These are phyloP conservation scores for Colletotrichum sojae DNA, from an alignment of 2,329 filamentous ascomycete genomes.

Conservation along the genomic window DNA sequence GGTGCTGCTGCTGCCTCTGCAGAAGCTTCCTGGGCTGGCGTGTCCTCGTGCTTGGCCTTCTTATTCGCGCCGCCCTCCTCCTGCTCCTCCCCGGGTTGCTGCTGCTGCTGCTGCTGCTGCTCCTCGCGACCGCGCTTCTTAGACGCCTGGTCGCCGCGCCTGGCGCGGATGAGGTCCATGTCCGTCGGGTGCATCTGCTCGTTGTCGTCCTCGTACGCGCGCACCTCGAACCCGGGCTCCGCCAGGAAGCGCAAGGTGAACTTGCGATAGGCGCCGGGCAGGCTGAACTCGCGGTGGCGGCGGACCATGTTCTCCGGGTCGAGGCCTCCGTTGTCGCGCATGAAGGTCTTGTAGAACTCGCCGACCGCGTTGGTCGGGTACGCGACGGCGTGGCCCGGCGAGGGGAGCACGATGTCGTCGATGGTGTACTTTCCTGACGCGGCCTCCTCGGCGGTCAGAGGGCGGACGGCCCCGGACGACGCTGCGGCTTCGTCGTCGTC, in stretches of 20 bases:
- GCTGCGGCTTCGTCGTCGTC: conserved; percentile 57
- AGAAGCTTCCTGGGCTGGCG: background rate
- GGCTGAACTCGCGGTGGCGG: conserved; percentile 86
- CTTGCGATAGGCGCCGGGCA: conserved; percentile 91
- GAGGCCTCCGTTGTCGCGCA: conserved; percentile 84
- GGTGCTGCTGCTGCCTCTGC: background rate
- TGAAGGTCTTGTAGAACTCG: conserved; percentile 88
- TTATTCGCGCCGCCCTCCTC: conserved; percentile 43
- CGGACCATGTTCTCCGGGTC: conserved; percentile 91
- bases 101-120: conserved; percentile 40
- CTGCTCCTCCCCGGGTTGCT: conserved; percentile 1
- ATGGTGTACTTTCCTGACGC: conserved; percentile 82
- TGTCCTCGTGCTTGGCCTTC: conserved; percentile 40
- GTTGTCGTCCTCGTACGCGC: conserved; percentile 76
- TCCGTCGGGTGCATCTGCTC: conserved; percentile 94
- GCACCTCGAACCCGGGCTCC: conserved; percentile 77
- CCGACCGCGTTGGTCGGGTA: conserved; percentile 90
- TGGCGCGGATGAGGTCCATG: conserved; percentile 74
- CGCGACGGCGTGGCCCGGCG: conserved; percentile 90
- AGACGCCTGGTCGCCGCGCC: conserved; percentile 48
- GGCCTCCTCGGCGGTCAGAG: conserved; percentile 83
- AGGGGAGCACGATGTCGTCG: conserved; percentile 90
- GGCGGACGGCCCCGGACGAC: conserved; percentile 68
- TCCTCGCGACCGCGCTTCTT: conserved; percentile 33
- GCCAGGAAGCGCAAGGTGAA: conserved; percentile 78